Evolutionary conservation across 1,284 basidiomycete species (phyloP), one percentile per base, ranked within the genome.

Genomic region (Trichosporon sp.): DNA sequence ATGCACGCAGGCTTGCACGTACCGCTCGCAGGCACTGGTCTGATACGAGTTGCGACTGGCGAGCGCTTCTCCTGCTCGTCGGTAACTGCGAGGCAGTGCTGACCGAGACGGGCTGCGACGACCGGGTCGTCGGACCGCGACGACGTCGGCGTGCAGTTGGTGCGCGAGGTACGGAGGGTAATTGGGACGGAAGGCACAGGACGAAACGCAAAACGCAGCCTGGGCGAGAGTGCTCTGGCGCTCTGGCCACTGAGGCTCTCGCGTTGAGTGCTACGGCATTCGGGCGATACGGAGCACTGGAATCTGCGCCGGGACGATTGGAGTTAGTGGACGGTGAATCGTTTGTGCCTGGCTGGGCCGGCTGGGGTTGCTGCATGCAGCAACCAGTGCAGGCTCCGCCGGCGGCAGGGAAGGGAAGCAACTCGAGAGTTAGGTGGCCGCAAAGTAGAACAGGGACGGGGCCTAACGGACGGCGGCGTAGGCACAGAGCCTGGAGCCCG

Each of bases 141-240:
- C 51, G 51, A 54, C 19, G 51, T 26, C 51, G 19, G 51, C 8
- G 51, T 16, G 51, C 38, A 40, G 7, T 54, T 6, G 51, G 21
- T 54, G 51, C 19, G 4, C 8, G 4, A 54, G 51, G n/a, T 54
- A 54, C 51, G 51, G 19, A 54, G 19, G 21, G 51, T 6, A 26
- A 54, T 3, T 19, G 16, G 51, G 19, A 10, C 35, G 51, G 51
- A 54, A 54, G 51, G 51, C 51, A 54, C 51, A 26, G 51, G 51
- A 54, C 51, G 51, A 54, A 54, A 54, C 51, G 51, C 51, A 54
- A 54, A 54, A 54, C 51, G 51, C 21, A 19, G n/a, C 51, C 2
- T 26, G 8, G 19, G 1, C 26, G 21, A 21, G 51, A 16, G n/a
- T 6, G 19, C 19, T 26, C 26, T 26, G 26, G 51, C 14, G 16